A percentile compares a stretch with the other conserved stretches of the same genome.
These are phyloP conservation scores for Nitzschia inconspicua DNA, from an alignment of 108 stramenopile genomes.

Conservation along the genomic window DNA sequence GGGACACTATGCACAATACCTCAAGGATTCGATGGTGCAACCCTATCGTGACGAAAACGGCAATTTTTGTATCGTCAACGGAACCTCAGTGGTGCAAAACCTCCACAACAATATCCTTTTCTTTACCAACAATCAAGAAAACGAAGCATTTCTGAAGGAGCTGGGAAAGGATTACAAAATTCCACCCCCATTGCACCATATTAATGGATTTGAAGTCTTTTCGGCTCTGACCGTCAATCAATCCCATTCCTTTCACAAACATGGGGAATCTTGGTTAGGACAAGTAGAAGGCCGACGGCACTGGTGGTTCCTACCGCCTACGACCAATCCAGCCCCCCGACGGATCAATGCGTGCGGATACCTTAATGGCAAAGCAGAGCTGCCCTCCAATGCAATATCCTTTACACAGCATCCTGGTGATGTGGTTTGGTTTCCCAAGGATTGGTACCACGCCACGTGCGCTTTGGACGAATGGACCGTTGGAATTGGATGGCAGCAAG, in stretches of 20 bases:
- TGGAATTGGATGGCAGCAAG: slow-evolving; percentile 40
- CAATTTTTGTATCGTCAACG: background rate
- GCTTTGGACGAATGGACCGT: slow-evolving; percentile 46
- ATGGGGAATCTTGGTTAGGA: slow-evolving; percentile 42
- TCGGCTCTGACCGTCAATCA: slow-evolving; percentile 20
- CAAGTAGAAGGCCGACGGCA: slow-evolving; percentile 31
- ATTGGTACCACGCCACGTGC: slow-evolving; percentile 55
- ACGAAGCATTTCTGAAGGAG: slow-evolving; percentile 22
- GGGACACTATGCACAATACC: slow-evolving; percentile 32
- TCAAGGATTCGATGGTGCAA: slow-evolving; percentile 36
- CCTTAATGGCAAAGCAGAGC: slow-evolving; percentile 6
- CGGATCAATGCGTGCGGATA: slow-evolving; percentile 42
- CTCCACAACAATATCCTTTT: slow-evolving; percentile 19
- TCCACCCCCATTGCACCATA: slow-evolving; percentile 19
- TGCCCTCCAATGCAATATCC: slow-evolving; percentile 17
- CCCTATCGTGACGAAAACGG: slow-evolving; percentile 12
- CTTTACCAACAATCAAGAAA: slow-evolving; percentile 50
- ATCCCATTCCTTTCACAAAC: slow-evolving; percentile 43
- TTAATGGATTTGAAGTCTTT: slow-evolving; percentile 34
- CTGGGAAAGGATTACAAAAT: slow-evolving; percentile 5
- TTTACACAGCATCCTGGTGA: slow-evolving; percentile 38
- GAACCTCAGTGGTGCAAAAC: background rate
- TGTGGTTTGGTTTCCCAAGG: slow-evolving; percentile 39
- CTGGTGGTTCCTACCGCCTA: slow-evolving; percentile 48
- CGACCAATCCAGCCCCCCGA: slow-evolving; percentile 7